Conservation (phyloP, 345 rosid genomes). For the Lumnitzera racemosa region DNA sequence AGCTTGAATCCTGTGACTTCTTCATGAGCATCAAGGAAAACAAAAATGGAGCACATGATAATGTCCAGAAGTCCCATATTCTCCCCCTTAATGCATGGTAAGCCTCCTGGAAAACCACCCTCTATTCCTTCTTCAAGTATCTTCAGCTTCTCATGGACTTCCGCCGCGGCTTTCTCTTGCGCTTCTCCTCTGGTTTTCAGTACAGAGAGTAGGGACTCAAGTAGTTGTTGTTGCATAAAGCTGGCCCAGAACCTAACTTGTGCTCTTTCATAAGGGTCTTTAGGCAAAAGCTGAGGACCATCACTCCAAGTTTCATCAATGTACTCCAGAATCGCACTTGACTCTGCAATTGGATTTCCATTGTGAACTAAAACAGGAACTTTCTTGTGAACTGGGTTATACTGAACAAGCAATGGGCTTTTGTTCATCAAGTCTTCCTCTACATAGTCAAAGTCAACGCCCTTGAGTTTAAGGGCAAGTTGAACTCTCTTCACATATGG, state of each 20-base stretch:
- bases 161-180: slow-evolving; percentile 28
- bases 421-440: slow-evolving; percentile 42
- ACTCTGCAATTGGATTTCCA: slow-evolving; percentile 29
- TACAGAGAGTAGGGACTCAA: slow-evolving; percentile 8
- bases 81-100: slow-evolving; percentile 4
- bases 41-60: slow-evolving; percentile 15
- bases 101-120: slow-evolving; percentile 19
- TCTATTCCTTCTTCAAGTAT: slow-evolving; percentile 34
- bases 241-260: slow-evolving; percentile 30
- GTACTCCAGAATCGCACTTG: slow-evolving; percentile 30
- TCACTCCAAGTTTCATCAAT: slow-evolving; percentile 32
- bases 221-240: slow-evolving; percentile 16
- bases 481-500: slow-evolving; percentile 29
- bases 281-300: slow-evolving; percentile 25
- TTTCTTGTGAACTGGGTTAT: slow-evolving; percentile 16
- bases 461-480: slow-evolving; percentile 32
- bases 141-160: slow-evolving; percentile 27
- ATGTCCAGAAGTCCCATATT: slow-evolving; percentile 31
- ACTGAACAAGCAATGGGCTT: slow-evolving; percentile 13
- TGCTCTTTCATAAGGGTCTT: slow-evolving; percentile 31
- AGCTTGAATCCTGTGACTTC: slow-evolving; percentile 24
- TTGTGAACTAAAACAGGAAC: slow-evolving; percentile 44
- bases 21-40: slow-evolving; percentile 26
- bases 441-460: slow-evolving; percentile 24
- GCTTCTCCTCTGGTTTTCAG: slow-evolving; percentile 26